Evolutionary conservation across 1,139 yeast species (phyloP), one percentile per base, ranked within the genome.

Genomic region (Debaryomyces fabryi): DNA sequence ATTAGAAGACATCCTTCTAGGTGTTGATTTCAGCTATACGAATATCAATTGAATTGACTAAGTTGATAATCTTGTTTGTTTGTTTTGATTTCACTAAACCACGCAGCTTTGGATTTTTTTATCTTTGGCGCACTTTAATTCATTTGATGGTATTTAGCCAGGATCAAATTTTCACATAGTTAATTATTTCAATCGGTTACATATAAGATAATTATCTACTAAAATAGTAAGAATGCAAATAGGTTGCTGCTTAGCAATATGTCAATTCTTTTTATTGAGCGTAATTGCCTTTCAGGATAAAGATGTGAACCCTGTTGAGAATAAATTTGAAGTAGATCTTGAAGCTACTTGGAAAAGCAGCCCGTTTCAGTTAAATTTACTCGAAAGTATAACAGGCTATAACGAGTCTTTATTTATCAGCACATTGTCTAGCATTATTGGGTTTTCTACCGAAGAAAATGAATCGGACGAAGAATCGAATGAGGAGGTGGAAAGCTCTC

Each of bases 381-480:
- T 85, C 3, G 92, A 86, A 59, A 75, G 86, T 8, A 63, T 82
- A 18, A 72, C 85, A 0, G 71, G 72, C 0, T 72, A 72, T 47
- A 74, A 82, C 57, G 74, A 74, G 20, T 63, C 80, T 0, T 66
- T 83, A 2, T 88, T 79, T 57, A 60, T 71, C 16, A 76, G 79
- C 0, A 64, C 82, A 1, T 60, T 84, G 1, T 58, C 74, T 4
- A 69, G 74, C 36, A 56, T 80, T 9, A 61, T 63, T 23, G 67
- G 69, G 0, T 50, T 78, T 35, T 59, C 63, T 1, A 40, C 49
- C 7, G 53, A 59, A 7, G 45, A 16, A 66, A 58, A 56, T 1
- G 65, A 65, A 12, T 57, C 58, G 5, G 67, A 65, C 5, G 68
- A 57, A 15, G 65, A 57, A 8, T 63, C 59, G 15, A 70, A 66